Evolutionary conservation across 1,139 yeast genomes (phyloP).

Genomic region (Meyerozyma elateridarum): DNA sequence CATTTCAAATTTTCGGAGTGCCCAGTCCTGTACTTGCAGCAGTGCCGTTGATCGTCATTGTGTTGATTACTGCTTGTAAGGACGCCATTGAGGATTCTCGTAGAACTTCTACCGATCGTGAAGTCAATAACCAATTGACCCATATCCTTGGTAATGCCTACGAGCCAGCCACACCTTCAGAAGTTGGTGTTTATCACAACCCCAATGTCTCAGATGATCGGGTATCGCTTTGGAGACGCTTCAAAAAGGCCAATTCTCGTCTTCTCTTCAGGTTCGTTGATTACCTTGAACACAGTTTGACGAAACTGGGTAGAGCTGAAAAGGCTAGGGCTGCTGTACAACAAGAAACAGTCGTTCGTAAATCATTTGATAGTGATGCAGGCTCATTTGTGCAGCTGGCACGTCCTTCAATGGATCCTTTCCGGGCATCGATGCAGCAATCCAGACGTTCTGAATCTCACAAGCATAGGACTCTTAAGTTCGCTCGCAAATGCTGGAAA

Average conservation of each 20-base stretch:
- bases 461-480: constrained; percentile 23
- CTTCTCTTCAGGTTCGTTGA: constrained; percentile 26
- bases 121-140: constrained; percentile 82
- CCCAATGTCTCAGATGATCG: constrained; percentile 71
- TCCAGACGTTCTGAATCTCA: constrained; percentile 10
- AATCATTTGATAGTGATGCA: constrained; percentile 33
- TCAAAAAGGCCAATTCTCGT: constrained; percentile 47
- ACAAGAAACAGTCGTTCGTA: constrained; percentile 15
- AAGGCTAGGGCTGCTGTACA: constrained; percentile 21
- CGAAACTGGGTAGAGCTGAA: constrained; percentile 36
- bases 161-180: too few species aligned
- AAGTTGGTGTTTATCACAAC: constrained; percentile 55
- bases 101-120: constrained; percentile 73
- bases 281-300: constrained; percentile 26
- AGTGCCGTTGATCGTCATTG: constrained; percentile 92
- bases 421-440: constrained; percentile 22
- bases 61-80: constrained; percentile 78
- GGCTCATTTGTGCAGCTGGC: constrained; percentile 13
- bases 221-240: constrained; percentile 59
- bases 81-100: constrained; percentile 94
- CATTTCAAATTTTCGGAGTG: constrained; percentile 88
- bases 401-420: constrained; percentile 7
- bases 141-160: constrained; percentile 49
- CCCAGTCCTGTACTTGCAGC: constrained; percentile 85
- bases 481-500: constrained; percentile 67